Evolutionary conservation across 495 filamentous ascomycete species (phyloP).

Genomic region (Aspergillus heteromorphus): DNA sequence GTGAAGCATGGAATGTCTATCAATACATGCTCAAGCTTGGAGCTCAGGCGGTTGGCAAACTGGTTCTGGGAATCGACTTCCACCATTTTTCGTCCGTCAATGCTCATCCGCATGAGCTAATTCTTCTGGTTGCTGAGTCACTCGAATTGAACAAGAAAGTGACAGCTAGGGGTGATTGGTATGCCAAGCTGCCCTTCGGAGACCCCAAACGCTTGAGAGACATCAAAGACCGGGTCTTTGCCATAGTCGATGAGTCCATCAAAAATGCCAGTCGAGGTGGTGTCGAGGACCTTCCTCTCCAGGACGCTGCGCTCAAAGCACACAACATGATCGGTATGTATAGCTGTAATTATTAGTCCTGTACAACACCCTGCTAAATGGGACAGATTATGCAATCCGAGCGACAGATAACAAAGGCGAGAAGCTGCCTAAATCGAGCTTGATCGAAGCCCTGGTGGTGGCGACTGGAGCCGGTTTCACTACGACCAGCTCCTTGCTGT

Average conservation of each 20-base stretch:
- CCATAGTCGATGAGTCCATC: conserved; percentile 19
- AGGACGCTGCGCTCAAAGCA: background rate
- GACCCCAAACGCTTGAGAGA: conserved; percentile 33
- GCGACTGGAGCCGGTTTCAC: conserved; percentile 52
- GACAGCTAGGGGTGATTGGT: conserved; percentile 42
- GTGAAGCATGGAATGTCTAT: conserved; percentile 50
- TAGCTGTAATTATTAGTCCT: background rate
- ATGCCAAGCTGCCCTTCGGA: conserved; percentile 46
- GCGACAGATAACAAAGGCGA: conserved; percentile 47
- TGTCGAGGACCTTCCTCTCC: conserved; percentile 25
- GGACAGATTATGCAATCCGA: conserved; percentile 35
- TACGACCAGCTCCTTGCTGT: conserved; percentile 46
- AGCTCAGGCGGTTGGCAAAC: conserved; percentile 42
- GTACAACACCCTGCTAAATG: background rate
- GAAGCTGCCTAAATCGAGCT: conserved; percentile 33
- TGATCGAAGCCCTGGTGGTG: conserved; percentile 27
- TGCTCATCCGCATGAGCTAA: conserved; percentile 31
- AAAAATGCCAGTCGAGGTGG: conserved; percentile 24
- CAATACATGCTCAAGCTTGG: conserved; percentile 54
- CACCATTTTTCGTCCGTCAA: conserved; percentile 44
- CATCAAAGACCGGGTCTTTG: conserved; percentile 13
- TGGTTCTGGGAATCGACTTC: conserved; percentile 44
- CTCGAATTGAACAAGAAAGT: conserved; percentile 50
- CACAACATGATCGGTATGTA: background rate
- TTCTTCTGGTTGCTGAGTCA: conserved; percentile 29